Evolutionary conservation across 257 asterid species (phyloP), one percentile per base, ranked within the genome.

Genomic region (Plantago ovata): DNA sequence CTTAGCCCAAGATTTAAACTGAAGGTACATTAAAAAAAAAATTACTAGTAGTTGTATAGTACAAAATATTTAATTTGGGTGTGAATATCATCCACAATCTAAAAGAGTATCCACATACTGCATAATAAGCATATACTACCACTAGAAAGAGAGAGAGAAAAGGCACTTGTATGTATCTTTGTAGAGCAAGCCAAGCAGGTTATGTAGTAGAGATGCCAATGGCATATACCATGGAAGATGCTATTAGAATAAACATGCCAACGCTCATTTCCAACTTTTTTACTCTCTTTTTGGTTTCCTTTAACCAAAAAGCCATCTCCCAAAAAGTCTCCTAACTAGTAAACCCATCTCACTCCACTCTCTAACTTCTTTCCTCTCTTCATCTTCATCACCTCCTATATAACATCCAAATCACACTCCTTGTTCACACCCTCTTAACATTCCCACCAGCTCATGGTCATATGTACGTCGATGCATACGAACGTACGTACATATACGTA

Each of bases 151-250:
- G 43, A 57, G 33, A 15, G 16, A 51, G 65, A 63, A 48, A 61
- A 19, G 51, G 38, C 58, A 28, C 1, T 21, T 19, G 36, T 28
- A 28, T n/a, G n/a, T n/a, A n/a, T n/a, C n/a, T 28, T 28, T 28
- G 36, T 8, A 28, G 36, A 3, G n/a, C n/a, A n/a, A n/a, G n/a
- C n/a, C n/a, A n/a, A n/a, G n/a, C n/a, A n/a, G n/a, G n/a, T n/a
- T n/a, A n/a, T n/a, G 36, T 28, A 28, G 63, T 69, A 62, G 54
- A 74, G 71, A 68, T 68, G 76, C 76, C 67, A 65, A 74, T 50
- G 79, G 84, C 66, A 78, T 78, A 78, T 78, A 67, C 84, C 24
- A 0, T 58, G 69, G 74, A 78, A 85, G 84, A 85, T 85, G 75
- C 95, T 28, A 28, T n/a, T 28, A 28, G 36, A 1, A 61, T 38